These are phyloP conservation scores for Clitopilus hobsonii DNA, from an alignment of 768 basidiomycete species.

Conservation along the genomic window DNA sequence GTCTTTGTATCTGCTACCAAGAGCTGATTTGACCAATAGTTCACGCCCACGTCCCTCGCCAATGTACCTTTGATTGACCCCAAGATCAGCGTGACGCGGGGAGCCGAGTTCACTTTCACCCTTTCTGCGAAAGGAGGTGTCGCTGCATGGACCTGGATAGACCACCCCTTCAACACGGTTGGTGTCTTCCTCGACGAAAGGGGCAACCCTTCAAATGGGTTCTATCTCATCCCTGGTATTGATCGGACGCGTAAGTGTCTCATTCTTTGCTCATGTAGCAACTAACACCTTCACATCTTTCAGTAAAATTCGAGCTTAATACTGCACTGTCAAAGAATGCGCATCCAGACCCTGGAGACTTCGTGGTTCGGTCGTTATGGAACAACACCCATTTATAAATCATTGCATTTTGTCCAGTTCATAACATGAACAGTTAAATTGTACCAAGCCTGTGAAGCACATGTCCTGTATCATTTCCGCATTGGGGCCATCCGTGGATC, in stretches of 20 bases:
- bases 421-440: too few species aligned
- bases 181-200: constrained; percentile 46
- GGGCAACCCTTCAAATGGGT: constrained; percentile 42
- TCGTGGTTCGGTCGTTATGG: constrained; percentile 49
- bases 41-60: constrained; percentile 47
- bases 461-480: too few species aligned
- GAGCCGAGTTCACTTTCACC: constrained; percentile 37
- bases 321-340: constrained; percentile 30
- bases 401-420: not conserved
- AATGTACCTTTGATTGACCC: constrained; percentile 45
- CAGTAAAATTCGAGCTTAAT: constrained; percentile 40
- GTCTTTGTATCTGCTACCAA: not conserved
- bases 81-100: constrained; percentile 29
- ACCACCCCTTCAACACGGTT: constrained; percentile 50
- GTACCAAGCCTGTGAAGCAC: too few species aligned
- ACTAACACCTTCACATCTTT: not conserved
- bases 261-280: not conserved
- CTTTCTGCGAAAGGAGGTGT: constrained; percentile 51
- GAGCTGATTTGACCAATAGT: constrained; percentile 30
- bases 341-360: constrained; percentile 35
- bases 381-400: constrained; percentile 39
- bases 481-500: too few species aligned
- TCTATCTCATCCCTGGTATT: constrained; percentile 50
- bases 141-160: constrained; percentile 55
- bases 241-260: constrained; percentile 42